Conservation (phyloP, 768 basidiomycete genomes). For the Lepiota subincarnata region DNA sequence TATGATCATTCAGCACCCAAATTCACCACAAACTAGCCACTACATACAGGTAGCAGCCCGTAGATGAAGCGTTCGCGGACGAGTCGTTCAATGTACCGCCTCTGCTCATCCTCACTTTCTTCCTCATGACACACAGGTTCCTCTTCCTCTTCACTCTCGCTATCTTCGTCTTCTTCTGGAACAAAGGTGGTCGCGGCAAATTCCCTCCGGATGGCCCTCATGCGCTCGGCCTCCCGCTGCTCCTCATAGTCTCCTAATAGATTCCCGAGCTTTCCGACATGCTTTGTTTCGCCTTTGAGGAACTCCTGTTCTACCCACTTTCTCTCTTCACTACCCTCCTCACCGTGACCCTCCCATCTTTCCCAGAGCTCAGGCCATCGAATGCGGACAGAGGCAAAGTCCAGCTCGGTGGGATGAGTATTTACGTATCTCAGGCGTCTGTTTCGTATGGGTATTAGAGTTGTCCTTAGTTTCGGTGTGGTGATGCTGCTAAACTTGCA, state of each 20-base stretch:
- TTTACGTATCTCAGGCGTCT: conserved; percentile 61
- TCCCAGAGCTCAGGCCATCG: conserved; percentile 71
- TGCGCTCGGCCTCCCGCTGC: conserved; percentile 66
- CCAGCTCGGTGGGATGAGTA: conserved; percentile 51
- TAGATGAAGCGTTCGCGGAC: conserved; percentile 74
- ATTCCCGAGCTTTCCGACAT: conserved; percentile 65
- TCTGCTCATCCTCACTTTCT: conserved; percentile 49
- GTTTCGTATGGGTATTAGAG: conserved; percentile 64
- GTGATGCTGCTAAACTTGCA: conserved; percentile 39
- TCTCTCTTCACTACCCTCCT: conserved; percentile 62
- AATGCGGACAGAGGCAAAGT: conserved; percentile 46
- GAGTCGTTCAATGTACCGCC: conserved; percentile 49
- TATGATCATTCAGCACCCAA: conserved; percentile 2
- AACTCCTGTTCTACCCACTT: conserved; percentile 65
- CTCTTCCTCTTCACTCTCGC: conserved; percentile 38
- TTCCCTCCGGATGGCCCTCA: conserved; percentile 41
- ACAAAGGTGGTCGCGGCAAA: conserved; percentile 41
- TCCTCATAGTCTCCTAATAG: conserved; percentile 74
- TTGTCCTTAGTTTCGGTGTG: conserved; percentile 64
- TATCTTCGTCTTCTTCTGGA: conserved; percentile 69
- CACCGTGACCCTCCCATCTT: conserved; percentile 46
- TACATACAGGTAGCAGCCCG: conserved; percentile 65
- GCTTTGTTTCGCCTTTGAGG: conserved; percentile 48
- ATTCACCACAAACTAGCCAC: background rate
- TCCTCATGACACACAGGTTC: conserved; percentile 17